phyloP scores from a whole-genome alignment of 768 basidiomycete species.

The Russula sp. region DNA sequence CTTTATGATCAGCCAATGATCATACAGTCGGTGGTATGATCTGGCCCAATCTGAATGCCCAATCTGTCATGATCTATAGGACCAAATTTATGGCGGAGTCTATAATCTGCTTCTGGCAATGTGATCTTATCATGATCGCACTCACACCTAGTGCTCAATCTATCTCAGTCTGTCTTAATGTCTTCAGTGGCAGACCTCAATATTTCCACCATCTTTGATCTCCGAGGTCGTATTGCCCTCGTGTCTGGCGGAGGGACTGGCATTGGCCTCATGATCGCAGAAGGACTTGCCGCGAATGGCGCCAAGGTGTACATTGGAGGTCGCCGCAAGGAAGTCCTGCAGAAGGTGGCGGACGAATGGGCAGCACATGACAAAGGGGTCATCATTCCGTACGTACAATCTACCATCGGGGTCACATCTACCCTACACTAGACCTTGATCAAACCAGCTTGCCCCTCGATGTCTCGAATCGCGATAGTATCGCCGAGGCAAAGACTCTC shows the following conservation, averaged over 20 bases:
- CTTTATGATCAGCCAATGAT: too few species aligned
- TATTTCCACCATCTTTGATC: constrained; percentile 14
- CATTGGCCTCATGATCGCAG: constrained; percentile 60
- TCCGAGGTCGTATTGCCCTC: constrained; percentile 25
- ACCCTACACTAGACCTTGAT: background rate
- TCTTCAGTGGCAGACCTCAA: constrained; percentile 8
- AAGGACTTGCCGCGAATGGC: constrained; percentile 68
- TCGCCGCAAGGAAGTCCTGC: constrained; percentile 57
- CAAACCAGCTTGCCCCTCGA: constrained; percentile 57
- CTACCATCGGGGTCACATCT: background rate
- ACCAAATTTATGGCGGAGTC: too few species aligned
- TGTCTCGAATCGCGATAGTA: constrained; percentile 63
- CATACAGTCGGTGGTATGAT: too few species aligned
- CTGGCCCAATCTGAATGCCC: too few species aligned
- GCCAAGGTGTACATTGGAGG: constrained; percentile 80
- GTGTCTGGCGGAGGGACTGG: constrained; percentile 27
- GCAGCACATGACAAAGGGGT: constrained; percentile 38
- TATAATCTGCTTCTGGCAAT: too few species aligned
- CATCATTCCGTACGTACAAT: constrained; percentile 50
- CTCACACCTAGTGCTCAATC: background rate
- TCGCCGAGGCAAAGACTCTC: constrained; percentile 45
- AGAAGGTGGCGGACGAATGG: constrained; percentile 45
- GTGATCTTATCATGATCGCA: background rate
- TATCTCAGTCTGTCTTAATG: background rate
- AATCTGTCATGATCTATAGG: too few species aligned